Conservation (phyloP, 805 yeast genomes). For the Saturnispora dispora region DNA sequence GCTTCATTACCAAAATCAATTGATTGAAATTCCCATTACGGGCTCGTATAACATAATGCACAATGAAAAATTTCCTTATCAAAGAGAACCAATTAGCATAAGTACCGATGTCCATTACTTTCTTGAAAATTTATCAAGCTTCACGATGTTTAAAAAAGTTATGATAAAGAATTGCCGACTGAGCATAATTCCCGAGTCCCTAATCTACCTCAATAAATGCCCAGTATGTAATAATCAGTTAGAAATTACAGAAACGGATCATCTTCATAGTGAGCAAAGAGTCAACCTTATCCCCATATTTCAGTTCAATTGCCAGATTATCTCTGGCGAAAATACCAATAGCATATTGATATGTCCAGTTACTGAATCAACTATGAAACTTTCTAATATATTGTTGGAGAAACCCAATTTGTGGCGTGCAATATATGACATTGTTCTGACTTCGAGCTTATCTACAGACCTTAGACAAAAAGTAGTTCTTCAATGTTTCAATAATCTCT, state of each 20-base stretch:
- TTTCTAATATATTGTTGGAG: constrained; percentile 8
- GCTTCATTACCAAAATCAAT: constrained; percentile 12
- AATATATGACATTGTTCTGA: not conserved
- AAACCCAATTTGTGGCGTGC: constrained; percentile 9
- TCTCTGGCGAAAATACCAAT: not conserved
- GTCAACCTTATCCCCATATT: not conserved
- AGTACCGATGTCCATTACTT: constrained; percentile 7
- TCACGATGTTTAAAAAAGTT: constrained; percentile 10
- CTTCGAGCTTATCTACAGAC: not conserved
- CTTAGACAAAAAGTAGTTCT: not conserved
- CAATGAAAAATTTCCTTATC: constrained; percentile 12
- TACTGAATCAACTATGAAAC: not conserved
- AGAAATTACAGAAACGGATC: not conserved
- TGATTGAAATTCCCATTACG: constrained; percentile 12
- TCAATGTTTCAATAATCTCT: constrained; percentile 5
- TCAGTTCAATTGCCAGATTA: constrained; percentile 2
- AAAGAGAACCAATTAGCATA: constrained; percentile 14
- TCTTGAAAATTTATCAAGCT: constrained; percentile 4
- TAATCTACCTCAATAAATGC: not conserved
- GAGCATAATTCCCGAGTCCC: not conserved
- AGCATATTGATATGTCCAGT: not conserved
- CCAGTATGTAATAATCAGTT: not conserved
- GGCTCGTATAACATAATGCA: not conserved
- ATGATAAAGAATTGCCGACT: constrained; percentile 9
- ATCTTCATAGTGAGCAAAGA: not conserved